These are phyloP conservation scores for Magnaporthiopsis incrustans DNA, from an alignment of 2,329 filamentous ascomycete genomes.

Conservation along the genomic window DNA sequence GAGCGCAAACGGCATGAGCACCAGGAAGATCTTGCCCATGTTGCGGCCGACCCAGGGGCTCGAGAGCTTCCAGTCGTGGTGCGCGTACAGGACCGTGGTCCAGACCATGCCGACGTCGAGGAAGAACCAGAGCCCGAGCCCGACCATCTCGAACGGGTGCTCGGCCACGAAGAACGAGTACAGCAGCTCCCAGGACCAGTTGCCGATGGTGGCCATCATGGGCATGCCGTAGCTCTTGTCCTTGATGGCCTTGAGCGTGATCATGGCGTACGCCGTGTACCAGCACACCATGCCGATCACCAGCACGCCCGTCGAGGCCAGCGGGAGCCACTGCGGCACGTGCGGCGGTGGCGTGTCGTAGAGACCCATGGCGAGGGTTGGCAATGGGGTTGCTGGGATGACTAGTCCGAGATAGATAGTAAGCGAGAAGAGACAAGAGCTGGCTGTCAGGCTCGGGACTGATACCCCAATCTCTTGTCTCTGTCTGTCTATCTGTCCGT, in stretches of 20 bases:
- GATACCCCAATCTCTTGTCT: not conserved
- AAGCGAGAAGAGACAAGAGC: not conserved
- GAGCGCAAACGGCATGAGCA: constrained; percentile 25
- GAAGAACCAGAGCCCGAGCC: constrained; percentile 40
- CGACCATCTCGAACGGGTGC: constrained; percentile 31
- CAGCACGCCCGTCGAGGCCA: constrained; percentile 25
- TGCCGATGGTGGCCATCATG: constrained; percentile 38
- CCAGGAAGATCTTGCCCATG: constrained; percentile 24
- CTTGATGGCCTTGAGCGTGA: constrained; percentile 33
- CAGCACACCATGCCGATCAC: constrained; percentile 30
- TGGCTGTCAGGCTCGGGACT: not conserved
- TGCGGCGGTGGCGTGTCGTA: constrained; percentile 27
- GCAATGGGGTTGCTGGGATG: too few species aligned
- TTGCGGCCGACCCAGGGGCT: constrained; percentile 34
- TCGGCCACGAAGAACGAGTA: constrained; percentile 41
- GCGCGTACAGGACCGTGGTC: constrained; percentile 33
- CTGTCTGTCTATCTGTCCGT: not conserved
- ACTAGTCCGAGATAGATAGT: too few species aligned
- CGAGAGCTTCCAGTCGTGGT: constrained; percentile 25
- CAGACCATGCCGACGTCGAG: constrained; percentile 42
- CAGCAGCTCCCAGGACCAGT: constrained; percentile 44
- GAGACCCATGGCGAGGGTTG: constrained; percentile 2
- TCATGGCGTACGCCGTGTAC: constrained; percentile 37
- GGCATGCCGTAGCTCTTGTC: constrained; percentile 43
- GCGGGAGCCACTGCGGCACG: constrained; percentile 28